Evolutionary conservation across 345 rosid genomes (phyloP).

Genomic region (Syzygium aqueum): DNA sequence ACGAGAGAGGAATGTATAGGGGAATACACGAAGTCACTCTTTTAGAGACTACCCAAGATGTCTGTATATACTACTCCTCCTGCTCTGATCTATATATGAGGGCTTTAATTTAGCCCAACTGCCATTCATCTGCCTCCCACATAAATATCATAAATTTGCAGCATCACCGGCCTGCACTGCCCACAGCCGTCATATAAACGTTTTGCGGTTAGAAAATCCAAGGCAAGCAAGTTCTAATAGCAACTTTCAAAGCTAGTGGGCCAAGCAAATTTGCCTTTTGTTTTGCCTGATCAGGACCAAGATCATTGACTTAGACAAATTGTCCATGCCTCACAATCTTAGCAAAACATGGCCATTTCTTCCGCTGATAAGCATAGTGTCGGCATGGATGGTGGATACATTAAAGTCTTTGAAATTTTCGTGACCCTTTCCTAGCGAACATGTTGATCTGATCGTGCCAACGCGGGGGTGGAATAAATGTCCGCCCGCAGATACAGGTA

Average conservation of each 20-base stretch:
- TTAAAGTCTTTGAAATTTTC: background rate
- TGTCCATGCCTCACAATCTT: background rate
- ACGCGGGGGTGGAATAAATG: background rate
- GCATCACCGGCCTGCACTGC: background rate
- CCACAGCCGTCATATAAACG: background rate
- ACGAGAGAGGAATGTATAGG: background rate
- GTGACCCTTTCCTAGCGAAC: background rate
- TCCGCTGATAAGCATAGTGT: background rate
- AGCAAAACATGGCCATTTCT: background rate
- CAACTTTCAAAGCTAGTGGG: background rate
- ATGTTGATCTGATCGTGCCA: background rate
- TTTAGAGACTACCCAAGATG: background rate
- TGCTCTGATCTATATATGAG: background rate
- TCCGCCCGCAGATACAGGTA: background rate
- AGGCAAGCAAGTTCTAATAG: background rate
- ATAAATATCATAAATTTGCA: background rate
- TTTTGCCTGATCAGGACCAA: background rate
- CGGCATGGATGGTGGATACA: background rate
- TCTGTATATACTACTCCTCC: constrained; percentile 1
- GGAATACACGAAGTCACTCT: background rate
- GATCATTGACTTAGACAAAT: background rate
- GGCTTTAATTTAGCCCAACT: constrained; percentile 26
- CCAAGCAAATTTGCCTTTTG: background rate
- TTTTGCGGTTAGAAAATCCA: background rate
- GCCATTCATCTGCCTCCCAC: constrained; percentile 3